phyloP scores from a whole-genome alignment of 441 rosid genomes.

The Populus hybrid region DNA sequence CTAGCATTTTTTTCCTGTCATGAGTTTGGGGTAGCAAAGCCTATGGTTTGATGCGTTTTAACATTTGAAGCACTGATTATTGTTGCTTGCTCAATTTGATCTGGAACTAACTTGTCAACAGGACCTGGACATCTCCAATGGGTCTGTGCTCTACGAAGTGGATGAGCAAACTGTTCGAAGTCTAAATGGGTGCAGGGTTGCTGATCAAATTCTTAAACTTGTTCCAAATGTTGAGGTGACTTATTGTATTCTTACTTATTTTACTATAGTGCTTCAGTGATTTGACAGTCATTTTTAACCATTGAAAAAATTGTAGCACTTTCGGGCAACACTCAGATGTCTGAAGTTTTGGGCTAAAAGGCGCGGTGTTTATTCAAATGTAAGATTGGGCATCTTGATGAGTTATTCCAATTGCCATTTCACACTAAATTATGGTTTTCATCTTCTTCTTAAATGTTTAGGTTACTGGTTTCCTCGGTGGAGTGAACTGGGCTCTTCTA shows the following conservation, averaged over 20 bases:
- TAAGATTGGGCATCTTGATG: conserved; percentile 21
- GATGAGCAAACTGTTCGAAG: conserved; percentile 96
- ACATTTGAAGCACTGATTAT: background rate
- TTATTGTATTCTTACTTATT: background rate
- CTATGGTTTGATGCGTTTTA: background rate
- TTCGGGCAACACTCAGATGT: conserved; percentile 74
- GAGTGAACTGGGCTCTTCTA: conserved; percentile 78
- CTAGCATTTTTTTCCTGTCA: background rate
- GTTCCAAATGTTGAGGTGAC: conserved; percentile 84
- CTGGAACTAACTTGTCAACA: conserved; percentile 24
- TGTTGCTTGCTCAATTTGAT: conserved; percentile 16
- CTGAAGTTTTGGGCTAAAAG: conserved; percentile 89
- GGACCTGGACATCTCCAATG: conserved; percentile 84
- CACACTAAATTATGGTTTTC: background rate
- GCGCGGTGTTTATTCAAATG: conserved; percentile 86
- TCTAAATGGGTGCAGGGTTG: conserved; percentile 98
- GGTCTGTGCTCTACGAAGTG: conserved; percentile 57
- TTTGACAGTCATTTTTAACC: conserved; percentile 14
- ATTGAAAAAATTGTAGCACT: conserved; percentile 45
- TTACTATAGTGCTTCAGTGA: conserved; percentile 3
- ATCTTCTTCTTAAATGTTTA: conserved; percentile 13
- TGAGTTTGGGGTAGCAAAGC: background rate
- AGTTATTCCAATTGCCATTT: background rate
- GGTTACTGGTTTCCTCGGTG: conserved; percentile 84
- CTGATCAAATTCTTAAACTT: conserved; percentile 92